Base-by-base conservation (phyloP, 176 grass and related monocot genomes). In the Elymus sibiricus region DNA sequence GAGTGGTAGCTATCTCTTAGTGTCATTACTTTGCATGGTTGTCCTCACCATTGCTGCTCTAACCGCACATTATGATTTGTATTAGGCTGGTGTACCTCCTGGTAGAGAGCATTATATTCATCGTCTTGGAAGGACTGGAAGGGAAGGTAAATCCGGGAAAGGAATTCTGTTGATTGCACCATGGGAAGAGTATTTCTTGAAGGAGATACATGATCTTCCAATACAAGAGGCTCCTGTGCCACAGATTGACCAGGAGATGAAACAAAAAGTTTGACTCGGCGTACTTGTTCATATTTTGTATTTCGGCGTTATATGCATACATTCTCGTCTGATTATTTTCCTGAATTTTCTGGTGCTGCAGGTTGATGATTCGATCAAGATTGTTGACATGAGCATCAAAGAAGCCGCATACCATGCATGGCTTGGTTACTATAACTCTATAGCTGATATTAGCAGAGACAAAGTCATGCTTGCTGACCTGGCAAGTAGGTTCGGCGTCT, bases 141-240 rank as follows among this genome's bases (percentile, higher is more conserved):
- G 90, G n/a, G 80, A 90, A 76, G 91, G 90, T 79, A 98, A 95
- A 95, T 80, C 72, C 44, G 96, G 96, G 25, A 94, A 89, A 86
- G 96, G 96, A 64, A 59, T 98, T 85, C 46, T 95, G 62, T 46
- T 98, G 74, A 82, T 98, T 42, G 96, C 96, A 1, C 91, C 93
- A 46, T 98, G 93, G 92, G 96, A 98, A 90, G 90, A 95, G 60
- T 95, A 95, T 89, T 98, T 98, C 89, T 81, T 98, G 85, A 88
- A 92, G 86, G 85, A 95, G 78, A 82, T 98, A 91, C 83, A 88
- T 79, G 90, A 94, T 89, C 93, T 98, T 7, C 93, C 93, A 1
- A 29, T 95, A 59, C 68, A 94, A 75, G 94, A 89, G 74, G 78
- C 37, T 76, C 86, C 55, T 79, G 76, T 81, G 29, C 96, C 91